Percentiles rank a stretch among this genome's conserved stretches.
Conservation (phyloP, 805 yeast genomes). For the Saccharomycopsis vini region DNA sequence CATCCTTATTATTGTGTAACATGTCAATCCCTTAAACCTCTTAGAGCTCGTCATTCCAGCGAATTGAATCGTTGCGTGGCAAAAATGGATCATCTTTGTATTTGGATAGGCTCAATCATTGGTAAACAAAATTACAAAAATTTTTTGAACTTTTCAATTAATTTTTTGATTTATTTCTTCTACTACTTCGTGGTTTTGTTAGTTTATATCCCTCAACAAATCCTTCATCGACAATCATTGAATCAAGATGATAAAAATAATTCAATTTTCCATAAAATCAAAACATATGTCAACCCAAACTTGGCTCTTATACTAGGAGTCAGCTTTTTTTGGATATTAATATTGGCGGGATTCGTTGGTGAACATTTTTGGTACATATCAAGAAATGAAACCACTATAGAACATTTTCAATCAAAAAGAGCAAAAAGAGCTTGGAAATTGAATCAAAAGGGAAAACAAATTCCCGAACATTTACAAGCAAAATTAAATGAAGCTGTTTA, state of each 20-base stretch:
- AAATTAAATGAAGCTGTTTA: not conserved
- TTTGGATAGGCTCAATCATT: constrained; percentile 65
- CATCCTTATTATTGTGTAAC: constrained; percentile 66
- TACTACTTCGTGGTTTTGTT: constrained; percentile 9
- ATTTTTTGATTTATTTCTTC: constrained; percentile 11
- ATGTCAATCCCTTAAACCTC: constrained; percentile 57
- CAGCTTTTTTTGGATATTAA: constrained; percentile 9
- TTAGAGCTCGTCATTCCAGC: constrained; percentile 64
- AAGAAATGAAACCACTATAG: constrained; percentile 17
- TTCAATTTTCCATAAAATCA: not conserved
- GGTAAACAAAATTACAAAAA: constrained; percentile 52
- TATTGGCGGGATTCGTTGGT: constrained; percentile 6
- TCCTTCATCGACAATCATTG: not conserved
- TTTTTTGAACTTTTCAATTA: constrained; percentile 12
- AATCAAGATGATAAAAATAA: not conserved
- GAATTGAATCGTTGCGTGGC: constrained; percentile 51
- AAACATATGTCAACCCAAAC: constrained; percentile 14
- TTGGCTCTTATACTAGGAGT: constrained; percentile 6
- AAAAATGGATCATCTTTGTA: constrained; percentile 76
- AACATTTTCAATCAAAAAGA: constrained; percentile 9
- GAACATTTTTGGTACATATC: constrained; percentile 14
- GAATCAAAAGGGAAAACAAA: not conserved
- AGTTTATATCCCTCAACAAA: constrained; percentile 10
- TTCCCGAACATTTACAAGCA: not conserved
- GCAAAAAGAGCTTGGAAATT: not conserved